A percentile compares a stretch with the other conserved stretches of the same genome.
These are phyloP conservation scores for Ogataea corticis DNA, from an alignment of 805 yeast species.

Conservation along the genomic window DNA sequence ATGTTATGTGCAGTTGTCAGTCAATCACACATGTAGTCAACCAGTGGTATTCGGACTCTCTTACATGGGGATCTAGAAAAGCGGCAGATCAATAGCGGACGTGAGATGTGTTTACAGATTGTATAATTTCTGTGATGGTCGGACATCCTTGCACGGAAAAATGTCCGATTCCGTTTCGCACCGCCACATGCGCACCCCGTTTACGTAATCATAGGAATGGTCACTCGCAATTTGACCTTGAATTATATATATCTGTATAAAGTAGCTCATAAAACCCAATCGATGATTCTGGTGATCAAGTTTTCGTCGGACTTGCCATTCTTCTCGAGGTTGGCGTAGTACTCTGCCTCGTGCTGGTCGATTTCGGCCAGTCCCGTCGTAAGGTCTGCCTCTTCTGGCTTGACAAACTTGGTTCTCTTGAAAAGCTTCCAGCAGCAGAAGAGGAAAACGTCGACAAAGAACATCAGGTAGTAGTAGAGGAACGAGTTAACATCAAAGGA, in stretches of 20 bases:
- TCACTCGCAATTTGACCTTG: not conserved
- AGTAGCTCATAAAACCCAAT: slow-evolving; percentile 9
- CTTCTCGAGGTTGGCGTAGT: slow-evolving; percentile 19
- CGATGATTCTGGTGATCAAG: slow-evolving; percentile 1
- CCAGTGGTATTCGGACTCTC: too few relatives aligned
- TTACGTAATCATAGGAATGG: too few relatives aligned
- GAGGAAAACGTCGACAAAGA: slow-evolving; percentile 41
- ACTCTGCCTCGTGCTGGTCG: slow-evolving; percentile 47
- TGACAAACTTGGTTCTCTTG: slow-evolving; percentile 39
- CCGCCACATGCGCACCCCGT: too few relatives aligned
- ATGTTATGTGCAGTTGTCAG: not conserved
- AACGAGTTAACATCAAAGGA: slow-evolving; percentile 40
- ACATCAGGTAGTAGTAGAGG: slow-evolving; percentile 45
- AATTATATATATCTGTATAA: not conserved
- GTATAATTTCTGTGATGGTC: too few relatives aligned
- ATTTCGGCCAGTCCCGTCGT: slow-evolving; percentile 45
- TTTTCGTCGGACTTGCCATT: not conserved
- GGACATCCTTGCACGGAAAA: too few relatives aligned
- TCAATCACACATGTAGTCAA: too few relatives aligned
- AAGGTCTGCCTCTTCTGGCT: slow-evolving; percentile 48
- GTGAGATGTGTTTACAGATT: too few relatives aligned
- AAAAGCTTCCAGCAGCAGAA: slow-evolving; percentile 39
- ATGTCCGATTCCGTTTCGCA: too few relatives aligned
- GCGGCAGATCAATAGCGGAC: too few relatives aligned
- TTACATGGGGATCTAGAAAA: too few relatives aligned